These are phyloP conservation scores for Paecilomyces fulvus DNA, from an alignment of 2,329 filamentous ascomycete species.

Conservation along the genomic window DNA sequence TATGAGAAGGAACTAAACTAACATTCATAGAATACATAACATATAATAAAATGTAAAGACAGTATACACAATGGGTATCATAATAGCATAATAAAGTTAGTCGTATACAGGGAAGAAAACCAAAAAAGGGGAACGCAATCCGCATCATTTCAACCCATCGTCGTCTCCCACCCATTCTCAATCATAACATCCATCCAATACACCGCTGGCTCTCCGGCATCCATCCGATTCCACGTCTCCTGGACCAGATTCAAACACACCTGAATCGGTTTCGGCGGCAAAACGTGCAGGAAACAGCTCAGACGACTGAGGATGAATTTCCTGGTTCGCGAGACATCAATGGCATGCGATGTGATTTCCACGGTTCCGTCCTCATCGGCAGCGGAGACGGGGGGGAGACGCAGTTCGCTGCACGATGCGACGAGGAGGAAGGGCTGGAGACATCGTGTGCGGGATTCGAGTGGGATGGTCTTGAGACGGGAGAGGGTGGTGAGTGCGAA, in stretches of 20 bases:
- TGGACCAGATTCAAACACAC: conserved; percentile 43
- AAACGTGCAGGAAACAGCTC: conserved; percentile 35
- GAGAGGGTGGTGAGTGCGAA: conserved; percentile 45
- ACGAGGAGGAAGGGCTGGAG: conserved; percentile 47
- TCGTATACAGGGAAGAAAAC: no score
- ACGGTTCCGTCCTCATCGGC: conserved; percentile 17
- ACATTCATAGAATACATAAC: background rate
- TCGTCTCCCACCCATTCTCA: conserved; percentile 49
- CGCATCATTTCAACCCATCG: conserved; percentile 36
- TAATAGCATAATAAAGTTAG: no score
- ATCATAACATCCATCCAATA: conserved; percentile 53
- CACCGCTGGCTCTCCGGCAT: conserved; percentile 36
- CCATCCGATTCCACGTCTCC: conserved; percentile 46
- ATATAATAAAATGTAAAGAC: background rate
- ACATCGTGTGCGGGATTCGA: conserved; percentile 46
- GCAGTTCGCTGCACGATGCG: conserved; percentile 43
- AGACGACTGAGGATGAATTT: conserved; percentile 44
- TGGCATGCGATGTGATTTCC: conserved; percentile 28
- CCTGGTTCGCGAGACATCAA: conserved; percentile 41
- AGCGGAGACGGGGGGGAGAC: conserved; percentile 30
- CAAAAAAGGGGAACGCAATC: no score
- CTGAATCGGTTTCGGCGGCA: conserved; percentile 45
- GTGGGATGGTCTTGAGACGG: conserved; percentile 41
- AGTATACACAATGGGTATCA: background rate
- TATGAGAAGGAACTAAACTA: background rate